A percentile compares a stretch with the other conserved stretches of the same genome.
phyloP scores from a whole-genome alignment of 2,329 filamentous ascomycete genomes.

The Acrodontium crateriforme region DNA sequence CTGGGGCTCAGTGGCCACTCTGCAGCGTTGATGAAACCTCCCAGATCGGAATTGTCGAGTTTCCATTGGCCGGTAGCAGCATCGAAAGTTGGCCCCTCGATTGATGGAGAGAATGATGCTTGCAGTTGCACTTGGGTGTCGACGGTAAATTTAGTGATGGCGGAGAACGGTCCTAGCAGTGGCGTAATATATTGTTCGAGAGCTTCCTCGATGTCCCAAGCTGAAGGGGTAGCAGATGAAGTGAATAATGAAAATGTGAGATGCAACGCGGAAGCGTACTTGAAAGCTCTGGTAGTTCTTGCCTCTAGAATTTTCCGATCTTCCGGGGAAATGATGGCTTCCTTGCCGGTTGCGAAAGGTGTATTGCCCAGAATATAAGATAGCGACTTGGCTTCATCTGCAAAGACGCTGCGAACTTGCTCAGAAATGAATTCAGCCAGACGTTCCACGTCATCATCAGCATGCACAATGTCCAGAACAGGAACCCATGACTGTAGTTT shows the following conservation, averaged over 20 bases:
- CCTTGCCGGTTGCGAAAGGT: constrained; percentile 10
- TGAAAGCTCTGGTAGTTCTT: constrained; percentile 71
- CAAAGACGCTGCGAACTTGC: constrained; percentile 64
- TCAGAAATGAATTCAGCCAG: constrained; percentile 66
- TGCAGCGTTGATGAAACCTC: constrained; percentile 91
- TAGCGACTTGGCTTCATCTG: constrained; percentile 79
- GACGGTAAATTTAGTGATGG: constrained; percentile 89
- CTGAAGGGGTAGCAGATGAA: constrained; percentile 59
- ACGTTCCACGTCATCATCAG: constrained; percentile 44
- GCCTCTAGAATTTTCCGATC: constrained; percentile 37
- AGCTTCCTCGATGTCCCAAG: constrained; percentile 80
- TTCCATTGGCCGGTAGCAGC: constrained; percentile 45
- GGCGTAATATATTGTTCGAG: constrained; percentile 70
- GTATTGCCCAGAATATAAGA: constrained; percentile 18
- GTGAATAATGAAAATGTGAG: constrained; percentile 93
- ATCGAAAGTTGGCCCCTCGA: constrained; percentile 43
- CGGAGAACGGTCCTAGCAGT: constrained; percentile 60
- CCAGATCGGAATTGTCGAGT: constrained; percentile 72
- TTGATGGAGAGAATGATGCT: constrained; percentile 52
- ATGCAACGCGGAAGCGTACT: constrained; percentile 88
- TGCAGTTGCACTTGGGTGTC: constrained; percentile 95
- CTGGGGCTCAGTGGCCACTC: constrained; percentile 95
- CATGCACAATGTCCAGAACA: constrained; percentile 56
- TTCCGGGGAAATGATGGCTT: constrained; percentile 20
- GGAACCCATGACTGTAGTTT: constrained; percentile 56